These are phyloP conservation scores for Hirschioporus abietinus DNA, from an alignment of 768 basidiomycete species.

Conservation along the genomic window DNA sequence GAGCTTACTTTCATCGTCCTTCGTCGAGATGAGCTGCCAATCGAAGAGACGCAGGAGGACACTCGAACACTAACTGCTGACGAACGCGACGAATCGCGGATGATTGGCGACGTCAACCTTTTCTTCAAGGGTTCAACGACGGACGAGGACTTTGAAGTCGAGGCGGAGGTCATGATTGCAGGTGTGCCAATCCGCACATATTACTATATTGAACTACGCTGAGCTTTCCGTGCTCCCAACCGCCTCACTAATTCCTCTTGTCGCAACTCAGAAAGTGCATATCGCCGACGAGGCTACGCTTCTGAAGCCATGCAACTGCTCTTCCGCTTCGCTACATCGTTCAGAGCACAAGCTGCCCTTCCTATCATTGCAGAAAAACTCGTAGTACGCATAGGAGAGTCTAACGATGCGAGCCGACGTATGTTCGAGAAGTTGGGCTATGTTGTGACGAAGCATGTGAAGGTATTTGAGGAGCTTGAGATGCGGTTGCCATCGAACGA, in stretches of 20 bases:
- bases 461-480: constrained; percentile 82
- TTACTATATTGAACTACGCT: not conserved
- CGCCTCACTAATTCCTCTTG: not conserved
- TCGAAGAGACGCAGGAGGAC: constrained; percentile 15
- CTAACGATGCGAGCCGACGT: constrained; percentile 62
- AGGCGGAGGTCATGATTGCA: constrained; percentile 92
- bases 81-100: constrained; percentile 38
- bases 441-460: constrained; percentile 53
- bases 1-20: constrained; percentile 91
- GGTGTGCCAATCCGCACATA: constrained; percentile 34
- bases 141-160: constrained; percentile 53
- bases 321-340: constrained; percentile 57
- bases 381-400: constrained; percentile 64
- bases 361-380: constrained; percentile 46
- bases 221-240: not conserved
- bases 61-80: constrained; percentile 9
- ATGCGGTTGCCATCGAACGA: constrained; percentile 40
- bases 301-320: constrained; percentile 57
- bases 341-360: constrained; percentile 24
- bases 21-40: constrained; percentile 28
- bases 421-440: constrained; percentile 82
- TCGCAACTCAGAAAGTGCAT: constrained; percentile 46
- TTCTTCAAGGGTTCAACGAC: constrained; percentile 59
- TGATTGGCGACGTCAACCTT: constrained; percentile 92
- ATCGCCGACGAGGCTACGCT: constrained; percentile 66